Base-by-base conservation (phyloP, 805 yeast genomes). In the Nakazawaea ishiwadae region DNA sequence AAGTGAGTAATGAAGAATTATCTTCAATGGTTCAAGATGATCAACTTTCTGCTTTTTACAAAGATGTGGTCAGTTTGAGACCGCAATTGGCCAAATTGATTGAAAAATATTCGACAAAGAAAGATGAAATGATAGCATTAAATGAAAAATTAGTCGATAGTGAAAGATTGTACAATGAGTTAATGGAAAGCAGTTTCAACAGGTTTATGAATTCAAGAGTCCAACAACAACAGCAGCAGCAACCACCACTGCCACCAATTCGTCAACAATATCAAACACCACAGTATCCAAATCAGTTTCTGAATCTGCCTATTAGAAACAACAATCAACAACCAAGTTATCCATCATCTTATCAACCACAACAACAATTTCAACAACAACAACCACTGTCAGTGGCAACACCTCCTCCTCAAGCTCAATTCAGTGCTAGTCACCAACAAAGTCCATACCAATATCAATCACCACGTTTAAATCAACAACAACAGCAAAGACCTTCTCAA, bases 31-130 rank as follows among this genome's bases (percentile, higher is more conserved):
- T 63, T 35, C 64, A 79, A 48, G 85, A 80, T 37, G 89, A 86
- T 42, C 72, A 71, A 41, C 70, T 91, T 18, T 89, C 88, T 46
- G 66, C 68, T 26, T 64, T 87, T 45, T 85, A 90, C 57, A 86
- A 88, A 39, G 72, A 79, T 11, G 69, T 89, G 1, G 73, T 84
- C 14, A 78, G 89, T 4, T 65, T 87, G 37, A 78, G 95, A 48
- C 87, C 89, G 0, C 75, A 79, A 46, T 68, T 93, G 46, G 86
- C 86, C 12, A 77, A 77, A 52, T 64, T 81, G 51, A 77, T 93
- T 47, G 96, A 87, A 44, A 78, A 85, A 58, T 84, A 87, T 59
- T 73, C 87, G 28, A 73, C 76, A 34, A 76, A 87, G 53, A 79
- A 84, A 55, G 85, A 89, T 51, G 97, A 91, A 48, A 65, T 91